Percentiles rank a stretch among this genome's conserved stretches.
These are phyloP conservation scores for Agrocybe chaxingu DNA, from an alignment of 768 basidiomycete species.

Conservation along the genomic window DNA sequence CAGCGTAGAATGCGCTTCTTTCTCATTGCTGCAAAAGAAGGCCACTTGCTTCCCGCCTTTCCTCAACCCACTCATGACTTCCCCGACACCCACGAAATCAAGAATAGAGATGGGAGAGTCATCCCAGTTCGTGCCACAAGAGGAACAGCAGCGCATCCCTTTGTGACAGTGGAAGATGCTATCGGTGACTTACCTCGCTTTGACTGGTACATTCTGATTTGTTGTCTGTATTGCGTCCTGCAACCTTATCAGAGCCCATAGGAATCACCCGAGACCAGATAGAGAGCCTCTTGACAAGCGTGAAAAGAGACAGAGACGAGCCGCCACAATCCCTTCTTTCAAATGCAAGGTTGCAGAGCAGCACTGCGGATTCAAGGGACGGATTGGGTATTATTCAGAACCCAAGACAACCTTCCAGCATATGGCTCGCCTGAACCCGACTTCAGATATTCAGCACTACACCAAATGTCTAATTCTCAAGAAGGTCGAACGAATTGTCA, in stretches of 20 bases:
- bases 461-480: conserved; percentile 49
- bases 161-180: conserved; percentile 67
- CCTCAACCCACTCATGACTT: conserved; percentile 59
- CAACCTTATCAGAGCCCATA: conserved; percentile 7
- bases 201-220: conserved; percentile 54
- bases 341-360: conserved; percentile 27
- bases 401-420: conserved; percentile 45
- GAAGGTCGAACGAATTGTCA: conserved; percentile 57
- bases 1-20: conserved; percentile 55
- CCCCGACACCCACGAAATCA: conserved; percentile 45
- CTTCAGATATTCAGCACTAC: conserved; percentile 62
- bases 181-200: conserved; percentile 70
- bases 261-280: conserved; percentile 34
- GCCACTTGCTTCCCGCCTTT: conserved; percentile 41
- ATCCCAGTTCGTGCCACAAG: conserved; percentile 38
- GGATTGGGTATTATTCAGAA: conserved; percentile 27
- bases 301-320: conserved; percentile 17
- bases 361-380: conserved; percentile 34
- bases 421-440: conserved; percentile 39
- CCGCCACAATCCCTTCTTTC: conserved; percentile 30
- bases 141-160: conserved; percentile 55
- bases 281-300: conserved; percentile 8
- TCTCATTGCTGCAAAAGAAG: conserved; percentile 43
- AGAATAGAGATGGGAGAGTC: conserved; percentile 35
- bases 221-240: background rate